These are phyloP conservation scores for Magnaporthales sp. DNA, from an alignment of 2,329 filamentous ascomycete species.

Conservation along the genomic window DNA sequence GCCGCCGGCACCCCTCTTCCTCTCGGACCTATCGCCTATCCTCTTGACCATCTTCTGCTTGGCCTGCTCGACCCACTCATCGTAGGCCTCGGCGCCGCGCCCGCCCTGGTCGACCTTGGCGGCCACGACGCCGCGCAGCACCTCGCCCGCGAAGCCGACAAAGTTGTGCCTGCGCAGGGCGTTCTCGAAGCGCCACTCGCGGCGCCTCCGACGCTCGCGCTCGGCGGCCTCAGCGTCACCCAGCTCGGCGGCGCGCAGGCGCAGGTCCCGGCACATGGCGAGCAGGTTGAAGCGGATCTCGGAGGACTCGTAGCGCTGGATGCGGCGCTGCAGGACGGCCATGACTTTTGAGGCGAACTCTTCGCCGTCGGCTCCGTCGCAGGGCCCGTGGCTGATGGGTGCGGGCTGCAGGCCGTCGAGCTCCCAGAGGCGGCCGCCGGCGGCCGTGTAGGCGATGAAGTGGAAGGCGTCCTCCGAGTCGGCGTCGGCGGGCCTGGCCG, in stretches of 20 bases:
- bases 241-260: slow-evolving; percentile 67
- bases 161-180: slow-evolving; percentile 89
- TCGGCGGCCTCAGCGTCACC: slow-evolving; percentile 73
- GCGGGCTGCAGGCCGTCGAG: slow-evolving; percentile 89
- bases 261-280: slow-evolving; percentile 80
- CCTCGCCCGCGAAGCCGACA: slow-evolving; percentile 86
- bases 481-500: slow-evolving; percentile 58
- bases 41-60: slow-evolving; percentile 21
- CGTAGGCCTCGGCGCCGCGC: slow-evolving; percentile 47
- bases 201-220: slow-evolving; percentile 74
- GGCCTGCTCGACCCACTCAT: slow-evolving; percentile 62
- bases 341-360: slow-evolving; percentile 76
- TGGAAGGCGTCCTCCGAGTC: slow-evolving; percentile 88
- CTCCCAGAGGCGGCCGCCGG: slow-evolving; percentile 79
- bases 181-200: slow-evolving; percentile 92
- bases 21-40: slow-evolving; percentile 22
- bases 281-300: slow-evolving; percentile 97
- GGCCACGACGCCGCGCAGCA: slow-evolving; percentile 77
- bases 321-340: slow-evolving; percentile 74
- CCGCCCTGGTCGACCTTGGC: slow-evolving; percentile 59
- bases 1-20: slow-evolving; percentile 15
- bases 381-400: slow-evolving; percentile 80
- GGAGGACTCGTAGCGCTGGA: slow-evolving; percentile 72
- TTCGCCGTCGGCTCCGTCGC: slow-evolving; percentile 36
- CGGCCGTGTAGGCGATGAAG: slow-evolving; percentile 88